Evolutionary conservation across 2,329 filamentous ascomycete species (phyloP).

Genomic region (Ophiostoma ulmi): DNA sequence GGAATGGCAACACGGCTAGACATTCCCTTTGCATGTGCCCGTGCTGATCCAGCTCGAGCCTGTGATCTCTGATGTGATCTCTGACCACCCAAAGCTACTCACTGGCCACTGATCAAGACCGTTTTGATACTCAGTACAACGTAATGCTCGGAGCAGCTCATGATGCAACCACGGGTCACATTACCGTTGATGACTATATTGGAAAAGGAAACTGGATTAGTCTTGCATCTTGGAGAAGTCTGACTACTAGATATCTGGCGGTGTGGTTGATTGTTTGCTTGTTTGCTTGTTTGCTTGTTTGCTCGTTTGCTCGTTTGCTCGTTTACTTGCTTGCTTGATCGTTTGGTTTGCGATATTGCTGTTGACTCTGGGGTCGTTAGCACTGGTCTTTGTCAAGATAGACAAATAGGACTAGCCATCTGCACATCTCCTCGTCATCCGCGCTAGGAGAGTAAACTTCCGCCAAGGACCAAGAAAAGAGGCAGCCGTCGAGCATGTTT

Average conservation of each 20-base stretch:
- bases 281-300: too few relatives aligned
- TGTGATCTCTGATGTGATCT: background rate
- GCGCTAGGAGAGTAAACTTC: conserved; percentile 8
- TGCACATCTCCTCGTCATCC: background rate
- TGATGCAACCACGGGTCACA: conserved; percentile 15
- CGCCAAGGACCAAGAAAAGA: conserved; percentile 9
- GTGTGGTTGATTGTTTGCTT: background rate
- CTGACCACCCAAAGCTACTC: background rate
- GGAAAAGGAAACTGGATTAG: too few relatives aligned
- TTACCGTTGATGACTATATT: background rate
- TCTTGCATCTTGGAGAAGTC: too few relatives aligned
- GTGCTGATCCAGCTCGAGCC: background rate
- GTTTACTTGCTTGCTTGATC: too few relatives aligned
- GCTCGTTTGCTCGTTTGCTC: too few relatives aligned
- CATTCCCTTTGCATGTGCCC: background rate
- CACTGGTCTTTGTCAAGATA: too few relatives aligned
- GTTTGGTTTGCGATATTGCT: background rate
- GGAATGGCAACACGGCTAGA: background rate
- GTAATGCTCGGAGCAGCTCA: background rate
- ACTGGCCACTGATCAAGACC: background rate
- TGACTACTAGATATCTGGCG: background rate
- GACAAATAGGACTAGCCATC: too few relatives aligned
- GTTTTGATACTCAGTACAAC: background rate
- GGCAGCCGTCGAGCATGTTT: conserved; percentile 6
- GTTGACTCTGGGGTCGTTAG: background rate